Percentiles rank a stretch among this genome's conserved stretches.
phyloP scores from a whole-genome alignment of 2,329 filamentous ascomycete species.

The Diplodia corticola region DNA sequence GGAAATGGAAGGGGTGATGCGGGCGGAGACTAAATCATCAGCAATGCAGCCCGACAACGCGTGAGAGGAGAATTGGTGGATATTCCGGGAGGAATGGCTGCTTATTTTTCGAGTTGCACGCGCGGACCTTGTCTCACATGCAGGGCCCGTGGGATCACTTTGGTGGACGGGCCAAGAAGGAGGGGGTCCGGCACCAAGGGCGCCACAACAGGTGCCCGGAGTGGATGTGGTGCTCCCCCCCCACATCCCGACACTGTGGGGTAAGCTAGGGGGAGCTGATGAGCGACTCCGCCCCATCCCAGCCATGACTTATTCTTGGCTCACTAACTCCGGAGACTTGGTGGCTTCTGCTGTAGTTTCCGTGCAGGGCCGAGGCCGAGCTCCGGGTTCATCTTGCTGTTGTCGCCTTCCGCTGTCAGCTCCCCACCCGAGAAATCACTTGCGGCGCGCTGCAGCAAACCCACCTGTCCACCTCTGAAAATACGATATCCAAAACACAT shows the following conservation, averaged over 20 bases:
- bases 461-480: not conserved
- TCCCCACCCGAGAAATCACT: not conserved
- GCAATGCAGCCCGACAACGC: not conserved
- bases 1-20: not conserved
- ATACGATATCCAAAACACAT: not conserved
- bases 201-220: not conserved
- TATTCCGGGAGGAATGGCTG: not conserved
- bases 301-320: not conserved
- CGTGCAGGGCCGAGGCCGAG: not conserved
- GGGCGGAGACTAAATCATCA: not conserved
- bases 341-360: not conserved
- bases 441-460: not conserved
- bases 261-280: not conserved
- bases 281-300: not conserved
- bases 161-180: not conserved
- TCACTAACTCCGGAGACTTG: not conserved
- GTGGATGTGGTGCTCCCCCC: not conserved
- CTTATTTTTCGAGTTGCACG: not conserved
- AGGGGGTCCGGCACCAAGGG: not conserved
- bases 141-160: not conserved
- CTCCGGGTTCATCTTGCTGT: not conserved
- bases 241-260: conserved; percentile 18
- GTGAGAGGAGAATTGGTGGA: not conserved
- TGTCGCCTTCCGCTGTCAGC: not conserved
- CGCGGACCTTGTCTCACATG: not conserved